Base-by-base conservation (phyloP, 306 rosid genomes). In the Oxytropis ochrocephala region DNA sequence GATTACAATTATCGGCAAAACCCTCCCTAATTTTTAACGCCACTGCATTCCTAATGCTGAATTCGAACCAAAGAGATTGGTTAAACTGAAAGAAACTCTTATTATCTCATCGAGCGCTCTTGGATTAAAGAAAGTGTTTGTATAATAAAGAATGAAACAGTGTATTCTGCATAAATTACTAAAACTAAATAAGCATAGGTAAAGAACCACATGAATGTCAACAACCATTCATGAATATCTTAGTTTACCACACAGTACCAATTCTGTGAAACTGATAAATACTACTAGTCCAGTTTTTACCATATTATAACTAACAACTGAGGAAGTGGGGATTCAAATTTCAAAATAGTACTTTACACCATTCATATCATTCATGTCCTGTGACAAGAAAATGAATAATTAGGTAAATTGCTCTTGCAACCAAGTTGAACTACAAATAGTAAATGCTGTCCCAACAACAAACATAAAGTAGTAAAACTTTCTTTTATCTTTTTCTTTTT, bases 351-450 rank as follows among this genome's bases (percentile, higher is more conserved):
- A 50, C 53, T 43, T 54, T 18, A 77, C 57, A 77, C 54, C 81
- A 77, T 44, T 63, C 81, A 63, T 58, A 77, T 63, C 81, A 77
- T 44, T 63, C 81, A 63, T 48, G 77, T 38, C 81, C 64, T 70
- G 77, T 77, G 69, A 47, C 53, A 78, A 78, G 35, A 27, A 78
- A 56, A 21, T 55, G 51, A 35, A 54, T 65, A 65, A 54, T 44
- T 43, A 55, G 43, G 38, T 39, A 47, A 55, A 65, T 44, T 54
- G n/a, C 50, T 53, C 21, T 56, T 41, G 36, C 65, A 52, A 64
- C 48, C 68, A 70, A 47, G 21, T 46, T 16, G 62, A 64, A 63
- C 43, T 53, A 18, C 55, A 57, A 65, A 65, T 30, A 78, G 74
- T 57, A 78, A 72, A 65, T 65, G 74, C 58, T 57, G 64, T 17